Evolutionary conservation across 768 basidiomycete genomes (phyloP).

Genomic region (Rhodotorula paludigena): DNA sequence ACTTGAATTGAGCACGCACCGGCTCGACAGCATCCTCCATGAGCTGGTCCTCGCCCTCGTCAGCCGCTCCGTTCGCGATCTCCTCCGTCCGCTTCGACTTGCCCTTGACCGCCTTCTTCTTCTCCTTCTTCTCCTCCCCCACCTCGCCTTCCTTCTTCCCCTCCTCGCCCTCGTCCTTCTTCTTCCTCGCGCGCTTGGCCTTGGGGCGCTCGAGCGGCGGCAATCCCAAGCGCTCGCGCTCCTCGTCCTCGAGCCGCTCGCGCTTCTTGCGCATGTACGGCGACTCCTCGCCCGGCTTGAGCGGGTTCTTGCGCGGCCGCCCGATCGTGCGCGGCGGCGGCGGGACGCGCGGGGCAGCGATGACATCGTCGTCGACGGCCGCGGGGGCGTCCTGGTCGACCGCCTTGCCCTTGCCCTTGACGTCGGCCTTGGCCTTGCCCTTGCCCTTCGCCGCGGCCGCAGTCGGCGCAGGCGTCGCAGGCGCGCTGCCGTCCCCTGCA

Average conservation of each 20-base stretch:
- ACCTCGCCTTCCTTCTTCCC: too few species aligned
- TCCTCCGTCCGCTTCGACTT: constrained; percentile 44
- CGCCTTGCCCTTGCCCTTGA: constrained; percentile 13
- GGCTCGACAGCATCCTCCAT: not conserved
- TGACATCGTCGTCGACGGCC: not conserved
- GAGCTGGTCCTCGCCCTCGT: constrained; percentile 9
- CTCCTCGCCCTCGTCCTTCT: constrained; percentile 51
- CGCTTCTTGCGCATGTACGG: constrained; percentile 40
- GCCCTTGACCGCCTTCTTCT: not conserved
- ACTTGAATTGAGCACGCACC: not conserved
- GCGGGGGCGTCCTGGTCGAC: not conserved
- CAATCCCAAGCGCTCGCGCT: constrained; percentile 24
- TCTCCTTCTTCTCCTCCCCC: not conserved
- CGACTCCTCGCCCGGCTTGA: constrained; percentile 12
- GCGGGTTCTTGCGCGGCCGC: constrained; percentile 25
- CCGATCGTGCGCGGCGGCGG: constrained; percentile 47
- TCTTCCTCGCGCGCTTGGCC: constrained; percentile 33
- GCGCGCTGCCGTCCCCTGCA: too few species aligned
- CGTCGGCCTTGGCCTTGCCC: constrained; percentile 36
- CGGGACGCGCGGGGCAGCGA: constrained; percentile 38
- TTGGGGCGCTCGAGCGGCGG: constrained; percentile 30
- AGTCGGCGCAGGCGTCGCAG: constrained; percentile 2
- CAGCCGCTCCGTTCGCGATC: constrained; percentile 32
- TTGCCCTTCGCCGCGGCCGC: not conserved
- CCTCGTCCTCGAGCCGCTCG: constrained; percentile 35